phyloP scores from a whole-genome alignment of 495 filamentous ascomycete species.

The Penicillium samsonianum region DNA sequence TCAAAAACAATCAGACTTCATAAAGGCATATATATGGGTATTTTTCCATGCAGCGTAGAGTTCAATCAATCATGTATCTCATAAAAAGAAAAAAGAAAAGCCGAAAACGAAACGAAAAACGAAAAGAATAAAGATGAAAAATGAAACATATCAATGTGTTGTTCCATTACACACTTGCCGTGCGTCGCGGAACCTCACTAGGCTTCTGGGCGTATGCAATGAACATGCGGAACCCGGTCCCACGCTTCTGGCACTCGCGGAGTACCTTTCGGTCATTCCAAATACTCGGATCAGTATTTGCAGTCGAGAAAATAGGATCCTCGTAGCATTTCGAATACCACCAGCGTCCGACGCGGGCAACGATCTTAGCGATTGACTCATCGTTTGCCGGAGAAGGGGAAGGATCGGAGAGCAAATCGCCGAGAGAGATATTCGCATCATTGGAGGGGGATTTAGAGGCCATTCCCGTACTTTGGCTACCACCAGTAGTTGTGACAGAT shows the following conservation, averaged over 20 bases:
- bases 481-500: slow-evolving; percentile 27
- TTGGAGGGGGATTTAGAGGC: slow-evolving; percentile 39
- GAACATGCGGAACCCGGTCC: slow-evolving; percentile 84
- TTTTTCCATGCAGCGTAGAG: slow-evolving; percentile 5
- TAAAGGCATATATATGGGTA: slow-evolving; percentile 10
- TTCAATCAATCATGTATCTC: slow-evolving; percentile 10
- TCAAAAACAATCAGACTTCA: slow-evolving; percentile 2
- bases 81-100: slow-evolving; percentile 1
- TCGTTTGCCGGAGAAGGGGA: slow-evolving; percentile 59
- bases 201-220: slow-evolving; percentile 91
- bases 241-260: slow-evolving; percentile 80
- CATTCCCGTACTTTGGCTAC: slow-evolving; percentile 24
- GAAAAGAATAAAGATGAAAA: not conserved
- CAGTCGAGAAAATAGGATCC: slow-evolving; percentile 54
- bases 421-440: slow-evolving; percentile 59
- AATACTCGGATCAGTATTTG: slow-evolving; percentile 61
- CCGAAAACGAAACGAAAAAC: not conserved
- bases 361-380: slow-evolving; percentile 85
- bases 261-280: slow-evolving; percentile 78
- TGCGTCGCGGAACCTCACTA: slow-evolving; percentile 55
- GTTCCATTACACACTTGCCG: slow-evolving; percentile 51
- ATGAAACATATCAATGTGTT: not conserved
- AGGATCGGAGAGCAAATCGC: slow-evolving; percentile 68
- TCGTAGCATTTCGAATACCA: slow-evolving; percentile 97
- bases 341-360: slow-evolving; percentile 89